Conservation (phyloP, 108 stramenopile species). For the Bacterosira constricta region DNA sequence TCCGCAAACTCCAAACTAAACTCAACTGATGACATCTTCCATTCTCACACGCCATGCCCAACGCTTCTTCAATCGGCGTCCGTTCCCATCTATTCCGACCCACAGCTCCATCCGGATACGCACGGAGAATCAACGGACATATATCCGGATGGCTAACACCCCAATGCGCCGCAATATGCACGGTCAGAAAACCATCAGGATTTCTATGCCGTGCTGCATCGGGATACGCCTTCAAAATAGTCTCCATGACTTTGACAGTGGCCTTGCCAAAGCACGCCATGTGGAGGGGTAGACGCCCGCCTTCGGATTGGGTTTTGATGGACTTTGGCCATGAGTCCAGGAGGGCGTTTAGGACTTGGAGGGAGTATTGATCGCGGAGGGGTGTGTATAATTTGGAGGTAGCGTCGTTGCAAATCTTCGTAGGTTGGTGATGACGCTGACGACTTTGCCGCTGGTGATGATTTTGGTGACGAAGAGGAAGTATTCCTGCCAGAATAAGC, state of each 20-base stretch:
- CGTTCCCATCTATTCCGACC: slow-evolving; percentile 90
- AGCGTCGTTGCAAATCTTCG: slow-evolving; percentile 44
- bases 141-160: slow-evolving; percentile 84
- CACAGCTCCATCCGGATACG: slow-evolving; percentile 87
- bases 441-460: neutral
- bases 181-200: slow-evolving; percentile 80
- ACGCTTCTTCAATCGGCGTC: slow-evolving; percentile 86
- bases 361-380: slow-evolving; percentile 75
- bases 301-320: slow-evolving; percentile 78
- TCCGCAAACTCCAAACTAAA: slow-evolving; percentile 76
- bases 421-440: slow-evolving; percentile 9
- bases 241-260: slow-evolving; percentile 67
- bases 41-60: slow-evolving; percentile 91
- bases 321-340: slow-evolving; percentile 81
- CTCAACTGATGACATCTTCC: slow-evolving; percentile 83
- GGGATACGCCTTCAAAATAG: slow-evolving; percentile 77
- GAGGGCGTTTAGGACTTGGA: slow-evolving; percentile 79
- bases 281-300: slow-evolving; percentile 81
- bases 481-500: too few species aligned
- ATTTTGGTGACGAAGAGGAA: neutral
- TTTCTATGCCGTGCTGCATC: slow-evolving; percentile 85
- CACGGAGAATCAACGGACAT: slow-evolving; percentile 61
- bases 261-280: slow-evolving; percentile 85
- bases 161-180: slow-evolving; percentile 86
- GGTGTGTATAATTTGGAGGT: slow-evolving; percentile 45